Evolutionary conservation across 345 rosid species (phyloP).

Genomic region (Mercurialis annua): DNA sequence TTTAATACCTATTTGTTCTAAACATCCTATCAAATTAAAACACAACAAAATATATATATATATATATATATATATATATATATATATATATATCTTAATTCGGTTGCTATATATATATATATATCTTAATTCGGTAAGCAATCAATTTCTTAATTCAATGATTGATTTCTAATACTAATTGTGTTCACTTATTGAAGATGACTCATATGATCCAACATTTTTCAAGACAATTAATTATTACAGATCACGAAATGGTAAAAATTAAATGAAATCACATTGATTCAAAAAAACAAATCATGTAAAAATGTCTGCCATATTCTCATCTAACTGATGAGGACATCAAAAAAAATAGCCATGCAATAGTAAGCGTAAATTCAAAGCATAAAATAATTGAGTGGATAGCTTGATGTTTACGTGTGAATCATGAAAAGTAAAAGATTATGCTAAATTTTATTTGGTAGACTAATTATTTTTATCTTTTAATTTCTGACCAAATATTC

Average conservation of each 20-base stretch:
- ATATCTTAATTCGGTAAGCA: too few relatives aligned
- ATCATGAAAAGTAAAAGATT: neutral
- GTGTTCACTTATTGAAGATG: neutral
- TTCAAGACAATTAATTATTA: slow-evolving; percentile 2
- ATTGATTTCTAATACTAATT: slow-evolving; percentile 1
- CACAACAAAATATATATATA: too few relatives aligned
- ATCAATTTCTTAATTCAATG: neutral
- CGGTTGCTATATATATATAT: too few relatives aligned
- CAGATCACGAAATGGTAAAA: neutral
- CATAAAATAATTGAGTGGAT: neutral
- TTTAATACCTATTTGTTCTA: too few relatives aligned
- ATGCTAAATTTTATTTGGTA: neutral
- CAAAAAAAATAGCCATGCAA: slow-evolving; percentile 2
- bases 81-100: too few relatives aligned
- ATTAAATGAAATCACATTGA: neutral
- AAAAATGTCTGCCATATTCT: neutral
- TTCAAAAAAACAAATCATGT: neutral
- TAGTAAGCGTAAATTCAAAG: slow-evolving; percentile 6
- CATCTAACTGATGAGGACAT: neutral
- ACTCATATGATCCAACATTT: slow-evolving; percentile 3
- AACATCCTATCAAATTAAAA: too few relatives aligned
- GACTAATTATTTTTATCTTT: neutral
- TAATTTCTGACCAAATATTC: neutral
- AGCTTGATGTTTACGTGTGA: slow-evolving; percentile 17
- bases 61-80: too few relatives aligned